Evolutionary conservation across 2,329 filamentous ascomycete species (phyloP), one percentile per base, ranked within the genome.

Genomic region (Aspergillus hiratsukae): DNA sequence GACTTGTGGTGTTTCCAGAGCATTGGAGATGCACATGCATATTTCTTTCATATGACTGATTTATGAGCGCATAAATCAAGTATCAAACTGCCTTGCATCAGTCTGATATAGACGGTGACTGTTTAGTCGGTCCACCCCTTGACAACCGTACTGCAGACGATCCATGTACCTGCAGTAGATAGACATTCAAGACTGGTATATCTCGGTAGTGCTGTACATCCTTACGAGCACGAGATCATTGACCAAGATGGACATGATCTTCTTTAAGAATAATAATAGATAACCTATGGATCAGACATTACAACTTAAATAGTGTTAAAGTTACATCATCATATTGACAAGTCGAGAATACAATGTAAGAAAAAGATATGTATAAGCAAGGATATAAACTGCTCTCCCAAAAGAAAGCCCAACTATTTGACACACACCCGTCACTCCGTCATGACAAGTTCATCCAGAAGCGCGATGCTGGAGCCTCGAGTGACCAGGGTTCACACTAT

Each of bases 401-500:
- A 52, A 57, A 58, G 29, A 46, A 45, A 45, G 41, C 43, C 56
- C 55, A 57, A 61, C 63, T 66, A 66, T 61, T 53, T 63, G 48
- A 58, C 55, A 60, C 53, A 58, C 56, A 59, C 58, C 56, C 37
- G 27, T 50, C 52, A 31, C 48, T 48, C 31, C 52, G 41, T 48
- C 31, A 55, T 55, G 51, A 52, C 53, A 53, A 50, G 27, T 56
- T 52, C 51, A 37, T 27, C 48, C 27, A 17, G 40, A 48, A 50
- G 31, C 29, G 48, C 45, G 35, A 35, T 23, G 25, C 40, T 52
- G 51, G 54, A 58, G 43, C 54, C 57, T 53, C 31, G 48, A 58
- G 55, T 52, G 49, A 58, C 48, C 55, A 54, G 75, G 54, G 71
- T 68, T 45, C 64, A 67, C 56, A 66, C 60, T 66, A 66, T 65